These are phyloP conservation scores for Suhomyces kilbournensis DNA, from an alignment of 805 yeast species.

Conservation along the genomic window DNA sequence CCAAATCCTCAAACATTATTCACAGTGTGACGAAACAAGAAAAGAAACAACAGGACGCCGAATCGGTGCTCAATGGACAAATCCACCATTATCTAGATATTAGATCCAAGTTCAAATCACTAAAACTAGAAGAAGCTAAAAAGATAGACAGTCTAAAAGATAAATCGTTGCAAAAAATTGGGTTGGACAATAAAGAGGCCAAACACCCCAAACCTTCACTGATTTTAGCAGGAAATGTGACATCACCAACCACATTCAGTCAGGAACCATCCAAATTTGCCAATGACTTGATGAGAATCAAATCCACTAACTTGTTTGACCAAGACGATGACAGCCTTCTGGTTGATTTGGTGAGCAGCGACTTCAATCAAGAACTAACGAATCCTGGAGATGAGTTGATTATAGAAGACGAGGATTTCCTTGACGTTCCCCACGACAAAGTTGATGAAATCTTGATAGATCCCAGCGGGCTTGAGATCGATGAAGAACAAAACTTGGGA, in stretches of 20 bases:
- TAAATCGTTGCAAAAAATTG: slow-evolving; percentile 1
- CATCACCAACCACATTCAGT: background rate
- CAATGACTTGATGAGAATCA: background rate
- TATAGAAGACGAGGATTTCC: slow-evolving; percentile 7
- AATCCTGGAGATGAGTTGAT: slow-evolving; percentile 2
- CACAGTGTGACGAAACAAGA: slow-evolving; percentile 36
- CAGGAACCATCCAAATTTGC: background rate
- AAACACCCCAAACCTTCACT: slow-evolving; percentile 6
- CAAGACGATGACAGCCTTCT: background rate
- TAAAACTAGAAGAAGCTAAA: slow-evolving; percentile 10
- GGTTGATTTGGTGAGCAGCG: slow-evolving; percentile 6
- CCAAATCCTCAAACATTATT: slow-evolving; percentile 36
- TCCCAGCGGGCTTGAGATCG: slow-evolving; percentile 5
- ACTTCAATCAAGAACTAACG: background rate
- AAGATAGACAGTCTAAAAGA: slow-evolving; percentile 6
- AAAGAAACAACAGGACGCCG: slow-evolving; percentile 11
- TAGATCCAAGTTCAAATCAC: slow-evolving; percentile 14
- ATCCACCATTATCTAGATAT: slow-evolving; percentile 20
- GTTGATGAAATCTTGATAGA: background rate
- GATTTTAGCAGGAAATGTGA: background rate
- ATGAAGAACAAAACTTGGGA: slow-evolving; percentile 10
- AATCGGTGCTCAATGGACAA: slow-evolving; percentile 13
- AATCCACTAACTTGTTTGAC: background rate
- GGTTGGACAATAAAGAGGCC: slow-evolving; percentile 1
- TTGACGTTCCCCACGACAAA: slow-evolving; percentile 1